Base-by-base conservation (phyloP, 306 rosid species). In the Pterocarpus santalinus region DNA sequence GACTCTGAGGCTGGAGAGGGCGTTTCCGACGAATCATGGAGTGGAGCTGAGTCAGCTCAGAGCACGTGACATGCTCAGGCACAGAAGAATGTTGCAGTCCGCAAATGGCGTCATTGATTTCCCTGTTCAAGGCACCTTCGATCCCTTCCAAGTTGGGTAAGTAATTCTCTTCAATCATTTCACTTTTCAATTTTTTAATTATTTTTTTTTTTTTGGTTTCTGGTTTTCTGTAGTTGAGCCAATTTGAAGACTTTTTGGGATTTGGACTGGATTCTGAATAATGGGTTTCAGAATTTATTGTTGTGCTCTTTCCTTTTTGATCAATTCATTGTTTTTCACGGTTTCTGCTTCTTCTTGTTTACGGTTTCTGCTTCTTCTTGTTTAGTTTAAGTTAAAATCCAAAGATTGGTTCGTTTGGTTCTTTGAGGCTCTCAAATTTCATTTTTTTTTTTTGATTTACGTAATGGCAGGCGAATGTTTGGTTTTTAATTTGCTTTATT, bases 61-160 rank as follows among this genome's bases (percentile, higher is more conserved):
- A 72, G 88, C 85, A 36, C 85, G 97, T n/a, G 99, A 96, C 68
- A 66, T 73, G 69, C 68, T 85, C 34, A 73, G 99, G 82, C 97
- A 93, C 85, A 89, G 91, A 46, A 86, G 98, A 81, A 85, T 92
- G 84, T 80, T 92, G 91, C 98, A 93, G 78, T 85, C 94, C 72
- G 76, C 90, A 0, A 66, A 65, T 66, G 97, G 97, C 10, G 90
- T 96, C 33, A 81, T 88, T 4, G 94, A 93, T 92, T 92, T 96
- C 44, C 41, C 83, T 2, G 93, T 96, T 8, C 77, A 70, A 4
- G 99, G 99, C 30, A 93, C 93, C 52, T 93, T 80, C 84, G 89
- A 96, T 86, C 99, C 99, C 38, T 92, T 60, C 79, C 84, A 88
- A 30, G 98, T 92, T 65, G 99, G 99, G 99, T 96, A 89, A 81